Evolutionary conservation across 352 stramenopile species (phyloP).

Genomic region (Globisporangium nodosum): DNA sequence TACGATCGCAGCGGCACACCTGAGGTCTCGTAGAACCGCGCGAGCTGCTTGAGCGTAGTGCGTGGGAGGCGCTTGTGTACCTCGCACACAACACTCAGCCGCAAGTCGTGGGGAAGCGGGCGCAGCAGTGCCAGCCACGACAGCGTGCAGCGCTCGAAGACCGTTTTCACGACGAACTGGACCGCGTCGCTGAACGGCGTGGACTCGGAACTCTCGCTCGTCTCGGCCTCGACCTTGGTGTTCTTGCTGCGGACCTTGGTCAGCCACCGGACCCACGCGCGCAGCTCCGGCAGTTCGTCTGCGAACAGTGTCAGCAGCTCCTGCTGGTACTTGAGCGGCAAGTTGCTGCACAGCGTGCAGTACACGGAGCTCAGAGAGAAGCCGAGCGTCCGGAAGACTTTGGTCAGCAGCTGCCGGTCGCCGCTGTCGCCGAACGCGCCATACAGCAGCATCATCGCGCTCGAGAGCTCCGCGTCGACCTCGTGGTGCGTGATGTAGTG

Average conservation of each 20-base stretch:
- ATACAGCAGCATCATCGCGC: slow-evolving; percentile 34
- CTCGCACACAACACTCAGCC: slow-evolving; percentile 29
- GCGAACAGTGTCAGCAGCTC: slow-evolving; percentile 53
- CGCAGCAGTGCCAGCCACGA: slow-evolving; percentile 40
- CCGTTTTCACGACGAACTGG: slow-evolving; percentile 35
- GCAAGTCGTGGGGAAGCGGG: slow-evolving; percentile 18
- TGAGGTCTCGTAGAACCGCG: slow-evolving; percentile 50
- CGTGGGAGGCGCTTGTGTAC: slow-evolving; percentile 16
- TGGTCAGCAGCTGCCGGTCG: slow-evolving; percentile 41
- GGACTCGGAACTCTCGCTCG: not conserved
- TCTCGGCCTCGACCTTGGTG: not conserved
- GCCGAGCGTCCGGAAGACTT: slow-evolving; percentile 50
- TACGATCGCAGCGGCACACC: slow-evolving; percentile 24
- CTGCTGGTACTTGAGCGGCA: slow-evolving; percentile 44
- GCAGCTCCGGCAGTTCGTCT: slow-evolving; percentile 31
- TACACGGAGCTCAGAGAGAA: slow-evolving; percentile 25
- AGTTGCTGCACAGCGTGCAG: slow-evolving; percentile 26
- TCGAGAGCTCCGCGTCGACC: slow-evolving; percentile 18
- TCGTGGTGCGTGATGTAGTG: slow-evolving; percentile 41
- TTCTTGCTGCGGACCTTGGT: slow-evolving; percentile 5
- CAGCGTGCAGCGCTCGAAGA: slow-evolving; percentile 36
- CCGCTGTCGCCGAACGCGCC: slow-evolving; percentile 29
- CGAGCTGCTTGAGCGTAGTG: slow-evolving; percentile 42
- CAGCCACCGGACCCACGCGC: slow-evolving; percentile 51
- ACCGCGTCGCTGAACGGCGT: slow-evolving; percentile 20